These are phyloP conservation scores for Ochetophila trinervis DNA, from an alignment of 306 rosid genomes.

Conservation along the genomic window DNA sequence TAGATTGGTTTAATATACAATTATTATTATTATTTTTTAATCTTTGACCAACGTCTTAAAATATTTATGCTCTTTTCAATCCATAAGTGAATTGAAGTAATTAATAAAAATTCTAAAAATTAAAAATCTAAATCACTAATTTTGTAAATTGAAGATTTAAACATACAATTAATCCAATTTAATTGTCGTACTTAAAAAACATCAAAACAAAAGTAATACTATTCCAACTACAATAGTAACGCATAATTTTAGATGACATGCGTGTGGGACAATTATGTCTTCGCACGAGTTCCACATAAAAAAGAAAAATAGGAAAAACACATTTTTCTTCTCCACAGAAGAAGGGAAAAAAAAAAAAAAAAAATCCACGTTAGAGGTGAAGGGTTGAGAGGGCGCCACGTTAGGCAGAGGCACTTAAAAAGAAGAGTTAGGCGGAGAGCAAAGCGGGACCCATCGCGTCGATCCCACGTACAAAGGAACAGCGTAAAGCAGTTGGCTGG, in stretches of 20 bases:
- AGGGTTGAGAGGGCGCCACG: constrained; percentile 30
- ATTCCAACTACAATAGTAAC: too few species aligned
- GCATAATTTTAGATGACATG: not conserved
- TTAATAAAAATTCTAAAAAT: too few species aligned
- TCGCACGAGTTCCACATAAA: not conserved
- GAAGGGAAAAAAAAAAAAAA: not conserved
- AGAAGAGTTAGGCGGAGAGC: constrained; percentile 26
- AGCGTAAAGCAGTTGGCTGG: constrained; percentile 14
- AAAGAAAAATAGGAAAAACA: not conserved
- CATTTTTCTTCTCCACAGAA: not conserved
- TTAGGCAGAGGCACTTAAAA: constrained; percentile 16
- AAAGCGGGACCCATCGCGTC: constrained; percentile 30
- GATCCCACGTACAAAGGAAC: constrained; percentile 10
- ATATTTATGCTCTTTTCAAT: too few species aligned
- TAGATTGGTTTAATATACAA: too few species aligned
- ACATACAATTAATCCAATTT: too few species aligned
- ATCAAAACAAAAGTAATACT: too few species aligned
- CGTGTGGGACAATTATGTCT: not conserved
- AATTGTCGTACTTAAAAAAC: too few species aligned
- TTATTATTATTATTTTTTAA: too few species aligned
- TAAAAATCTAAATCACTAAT: too few species aligned
- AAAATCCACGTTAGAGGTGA: not conserved
- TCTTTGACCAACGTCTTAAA: too few species aligned
- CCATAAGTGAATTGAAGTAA: too few species aligned
- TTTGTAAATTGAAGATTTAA: too few species aligned